These are phyloP conservation scores for Massospora cicadina DNA, from an alignment of 371 early-diverging fungal species.

Conservation along the genomic window DNA sequence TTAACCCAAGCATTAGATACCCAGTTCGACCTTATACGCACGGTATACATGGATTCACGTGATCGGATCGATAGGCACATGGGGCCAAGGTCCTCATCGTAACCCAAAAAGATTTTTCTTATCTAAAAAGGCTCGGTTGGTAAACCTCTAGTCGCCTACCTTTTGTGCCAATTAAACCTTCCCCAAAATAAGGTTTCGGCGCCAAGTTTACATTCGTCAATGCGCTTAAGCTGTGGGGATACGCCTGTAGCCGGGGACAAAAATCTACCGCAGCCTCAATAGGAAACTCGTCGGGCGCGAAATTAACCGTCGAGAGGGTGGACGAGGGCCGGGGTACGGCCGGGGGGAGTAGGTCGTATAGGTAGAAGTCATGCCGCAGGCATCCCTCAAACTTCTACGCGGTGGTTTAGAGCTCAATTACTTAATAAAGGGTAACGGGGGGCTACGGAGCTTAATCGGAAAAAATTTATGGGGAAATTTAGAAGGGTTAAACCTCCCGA, in stretches of 20 bases:
- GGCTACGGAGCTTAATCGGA: too few species aligned
- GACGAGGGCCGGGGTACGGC: not conserved
- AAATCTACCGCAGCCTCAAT: not conserved
- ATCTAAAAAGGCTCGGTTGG: not conserved
- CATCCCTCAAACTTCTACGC: not conserved
- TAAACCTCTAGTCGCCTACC: not conserved
- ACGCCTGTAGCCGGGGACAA: not conserved
- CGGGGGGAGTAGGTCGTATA: not conserved
- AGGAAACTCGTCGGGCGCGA: not conserved
- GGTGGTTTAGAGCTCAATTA: too few species aligned
- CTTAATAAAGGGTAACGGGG: too few species aligned
- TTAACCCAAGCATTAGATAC: not conserved
- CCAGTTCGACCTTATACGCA: conserved; percentile 7
- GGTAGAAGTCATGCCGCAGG: not conserved
- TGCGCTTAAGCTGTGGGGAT: not conserved
- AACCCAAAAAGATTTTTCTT: conserved; percentile 8
- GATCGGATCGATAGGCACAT: conserved; percentile 2
- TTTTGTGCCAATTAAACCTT: not conserved
- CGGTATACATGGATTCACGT: not conserved
- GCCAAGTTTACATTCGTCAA: conserved; percentile 6
- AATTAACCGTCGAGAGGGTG: not conserved
- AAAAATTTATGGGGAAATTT: too few species aligned
- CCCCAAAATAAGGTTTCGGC: not conserved
- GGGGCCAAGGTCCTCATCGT: conserved; percentile 11
- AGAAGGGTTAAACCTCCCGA: too few species aligned